A percentile compares a stretch with the other conserved stretches of the same genome.
These are phyloP conservation scores for Tulasnella sp. DNA, from an alignment of 768 basidiomycete species.

Conservation along the genomic window DNA sequence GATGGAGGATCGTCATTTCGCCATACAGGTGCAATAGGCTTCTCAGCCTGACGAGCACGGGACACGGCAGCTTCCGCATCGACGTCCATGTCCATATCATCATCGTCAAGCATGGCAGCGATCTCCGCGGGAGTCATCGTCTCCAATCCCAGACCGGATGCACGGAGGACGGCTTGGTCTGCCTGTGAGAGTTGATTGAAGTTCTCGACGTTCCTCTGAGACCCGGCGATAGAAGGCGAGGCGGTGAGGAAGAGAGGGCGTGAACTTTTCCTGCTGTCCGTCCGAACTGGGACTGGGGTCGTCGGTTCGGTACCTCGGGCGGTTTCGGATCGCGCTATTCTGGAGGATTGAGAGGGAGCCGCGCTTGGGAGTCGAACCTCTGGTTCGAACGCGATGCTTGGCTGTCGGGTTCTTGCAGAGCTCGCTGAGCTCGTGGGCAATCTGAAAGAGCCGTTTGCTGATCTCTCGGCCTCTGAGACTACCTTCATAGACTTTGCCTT, in stretches of 20 bases:
- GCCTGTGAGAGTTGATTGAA: constrained; percentile 47
- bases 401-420: background rate
- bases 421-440: background rate
- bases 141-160: constrained; percentile 57
- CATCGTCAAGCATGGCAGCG: constrained; percentile 50
- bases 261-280: background rate
- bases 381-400: background rate
- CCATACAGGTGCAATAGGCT: background rate
- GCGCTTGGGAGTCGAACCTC: background rate
- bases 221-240: constrained; percentile 31
- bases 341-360: constrained; percentile 23
- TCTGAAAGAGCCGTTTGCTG: background rate
- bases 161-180: constrained; percentile 45
- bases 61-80: background rate
- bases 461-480: background rate
- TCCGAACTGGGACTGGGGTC: background rate
- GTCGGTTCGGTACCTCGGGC: background rate
- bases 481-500: constrained; percentile 14
- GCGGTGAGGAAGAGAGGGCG: constrained; percentile 37
- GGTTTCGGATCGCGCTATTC: constrained; percentile 10
- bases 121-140: constrained; percentile 57
- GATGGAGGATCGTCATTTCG: background rate
- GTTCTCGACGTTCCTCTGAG: background rate
- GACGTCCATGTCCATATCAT: constrained; percentile 45
- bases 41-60: background rate